phyloP scores from a whole-genome alignment of 345 rosid genomes.

The Raphanus sativus region DNA sequence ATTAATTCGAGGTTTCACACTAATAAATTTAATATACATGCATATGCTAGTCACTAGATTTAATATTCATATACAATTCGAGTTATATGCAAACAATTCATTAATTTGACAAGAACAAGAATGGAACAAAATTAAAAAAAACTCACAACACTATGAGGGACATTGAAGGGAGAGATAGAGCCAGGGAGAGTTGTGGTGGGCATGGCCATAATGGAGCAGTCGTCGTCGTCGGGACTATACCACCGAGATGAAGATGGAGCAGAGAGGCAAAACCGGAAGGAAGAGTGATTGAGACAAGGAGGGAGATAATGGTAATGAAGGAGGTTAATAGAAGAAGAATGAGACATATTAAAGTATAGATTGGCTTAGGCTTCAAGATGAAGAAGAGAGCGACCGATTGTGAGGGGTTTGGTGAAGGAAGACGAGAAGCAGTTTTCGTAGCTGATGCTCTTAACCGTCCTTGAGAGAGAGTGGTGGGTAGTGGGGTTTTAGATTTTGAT shows the following conservation, averaged over 20 bases:
- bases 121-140: neutral
- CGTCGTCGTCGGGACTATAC: slow-evolving; percentile 14
- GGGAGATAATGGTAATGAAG: slow-evolving; percentile 41
- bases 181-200: slow-evolving; percentile 32
- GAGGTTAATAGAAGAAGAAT: slow-evolving; percentile 39
- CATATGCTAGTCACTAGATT: neutral
- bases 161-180: slow-evolving; percentile 25
- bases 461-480: slow-evolving; percentile 34
- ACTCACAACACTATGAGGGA: slow-evolving; percentile 39
- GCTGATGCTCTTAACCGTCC: slow-evolving; percentile 40
- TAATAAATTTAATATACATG: neutral
- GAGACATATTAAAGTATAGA: slow-evolving; percentile 20
- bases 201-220: slow-evolving; percentile 28
- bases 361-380: slow-evolving; percentile 42
- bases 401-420: slow-evolving; percentile 41
- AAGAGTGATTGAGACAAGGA: slow-evolving; percentile 26
- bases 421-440: slow-evolving; percentile 66
- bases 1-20: neutral
- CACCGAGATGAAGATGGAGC: slow-evolving; percentile 38
- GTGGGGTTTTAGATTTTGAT: neutral
- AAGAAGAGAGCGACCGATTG: slow-evolving; percentile 42
- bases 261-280: slow-evolving; percentile 18
- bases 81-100: neutral
- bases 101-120: neutral
- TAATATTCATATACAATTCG: neutral